These are phyloP conservation scores for Iberis pinnata DNA, from an alignment of 345 rosid species.

Conservation along the genomic window DNA sequence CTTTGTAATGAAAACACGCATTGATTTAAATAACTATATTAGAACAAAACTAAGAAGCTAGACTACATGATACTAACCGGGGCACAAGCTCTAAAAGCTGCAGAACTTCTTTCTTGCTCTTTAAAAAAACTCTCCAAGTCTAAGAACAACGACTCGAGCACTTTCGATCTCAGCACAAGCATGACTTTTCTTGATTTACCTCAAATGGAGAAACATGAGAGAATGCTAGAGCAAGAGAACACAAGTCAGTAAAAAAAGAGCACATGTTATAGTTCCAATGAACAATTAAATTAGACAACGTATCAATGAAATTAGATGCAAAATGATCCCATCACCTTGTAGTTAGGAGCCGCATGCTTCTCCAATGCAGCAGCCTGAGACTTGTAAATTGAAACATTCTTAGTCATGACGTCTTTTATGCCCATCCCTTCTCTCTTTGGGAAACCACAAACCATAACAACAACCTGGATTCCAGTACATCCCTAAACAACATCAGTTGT, in stretches of 20 bases:
- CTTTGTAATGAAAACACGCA: conserved; percentile 27
- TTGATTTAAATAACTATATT: not conserved
- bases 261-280: no score
- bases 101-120: conserved; percentile 67
- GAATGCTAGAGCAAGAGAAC: no score
- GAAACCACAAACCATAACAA: conserved; percentile 98
- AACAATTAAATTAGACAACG: no score
- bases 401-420: conserved; percentile 94
- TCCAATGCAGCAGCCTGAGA: conserved; percentile 96
- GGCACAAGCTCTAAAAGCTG: conserved; percentile 53
- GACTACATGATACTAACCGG: conserved; percentile 21
- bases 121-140: conserved; percentile 89
- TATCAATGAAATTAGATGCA: no score
- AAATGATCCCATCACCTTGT: conserved; percentile 97
- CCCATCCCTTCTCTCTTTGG: conserved; percentile 99
- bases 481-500: conserved; percentile 91
- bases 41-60: not conserved
- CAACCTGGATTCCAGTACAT: conserved; percentile 81
- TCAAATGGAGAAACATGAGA: no score
- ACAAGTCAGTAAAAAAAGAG: no score
- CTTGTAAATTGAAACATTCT: conserved; percentile 94
- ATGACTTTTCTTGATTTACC: conserved; percentile 91
- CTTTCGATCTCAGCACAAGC: conserved; percentile 99
- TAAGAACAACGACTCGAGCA: conserved; percentile 87
- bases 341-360: conserved; percentile 81